Conservation (phyloP, 768 basidiomycete species). For the Cubamyces sp. region DNA sequence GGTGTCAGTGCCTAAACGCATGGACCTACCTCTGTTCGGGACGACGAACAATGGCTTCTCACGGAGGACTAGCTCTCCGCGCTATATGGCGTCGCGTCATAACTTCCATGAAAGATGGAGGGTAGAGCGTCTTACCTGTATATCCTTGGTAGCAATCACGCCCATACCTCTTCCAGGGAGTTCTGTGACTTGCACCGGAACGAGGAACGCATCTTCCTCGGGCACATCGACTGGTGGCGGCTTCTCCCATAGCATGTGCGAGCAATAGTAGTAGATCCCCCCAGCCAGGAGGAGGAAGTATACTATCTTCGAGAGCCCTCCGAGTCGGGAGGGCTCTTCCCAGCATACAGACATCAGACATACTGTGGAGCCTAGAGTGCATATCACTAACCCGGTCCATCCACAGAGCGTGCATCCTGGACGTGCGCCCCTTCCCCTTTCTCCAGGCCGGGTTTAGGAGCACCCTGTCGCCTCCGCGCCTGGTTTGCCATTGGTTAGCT, state of each 20-base stretch:
- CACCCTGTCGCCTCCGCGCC: too few species aligned
- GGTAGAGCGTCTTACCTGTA: slow-evolving; percentile 43
- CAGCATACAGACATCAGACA: neutral
- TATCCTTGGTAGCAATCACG: slow-evolving; percentile 53
- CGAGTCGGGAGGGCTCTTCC: neutral
- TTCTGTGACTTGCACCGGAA: slow-evolving; percentile 46
- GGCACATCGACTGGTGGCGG: neutral
- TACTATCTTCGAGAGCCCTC: neutral
- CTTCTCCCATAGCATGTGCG: slow-evolving; percentile 6
- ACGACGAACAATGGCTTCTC: slow-evolving; percentile 60
- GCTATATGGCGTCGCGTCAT: slow-evolving; percentile 38
- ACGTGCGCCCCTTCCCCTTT: too few species aligned
- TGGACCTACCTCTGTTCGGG: slow-evolving; percentile 49
- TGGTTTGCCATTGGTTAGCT: too few species aligned
- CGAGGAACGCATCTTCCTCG: neutral
- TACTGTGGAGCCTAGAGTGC: neutral
- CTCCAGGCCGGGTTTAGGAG: too few species aligned
- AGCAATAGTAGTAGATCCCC: slow-evolving; percentile 10
- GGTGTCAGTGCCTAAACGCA: neutral
- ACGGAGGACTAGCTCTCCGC: slow-evolving; percentile 60
- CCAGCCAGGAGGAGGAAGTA: slow-evolving; percentile 9
- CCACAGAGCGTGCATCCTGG: too few species aligned
- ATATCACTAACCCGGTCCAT: neutral
- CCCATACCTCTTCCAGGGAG: slow-evolving; percentile 62
- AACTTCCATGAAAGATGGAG: neutral